Evolutionary conservation across 305 asterid genomes (phyloP), one percentile per base, ranked within the genome.

Genomic region (Salvia sclarea): DNA sequence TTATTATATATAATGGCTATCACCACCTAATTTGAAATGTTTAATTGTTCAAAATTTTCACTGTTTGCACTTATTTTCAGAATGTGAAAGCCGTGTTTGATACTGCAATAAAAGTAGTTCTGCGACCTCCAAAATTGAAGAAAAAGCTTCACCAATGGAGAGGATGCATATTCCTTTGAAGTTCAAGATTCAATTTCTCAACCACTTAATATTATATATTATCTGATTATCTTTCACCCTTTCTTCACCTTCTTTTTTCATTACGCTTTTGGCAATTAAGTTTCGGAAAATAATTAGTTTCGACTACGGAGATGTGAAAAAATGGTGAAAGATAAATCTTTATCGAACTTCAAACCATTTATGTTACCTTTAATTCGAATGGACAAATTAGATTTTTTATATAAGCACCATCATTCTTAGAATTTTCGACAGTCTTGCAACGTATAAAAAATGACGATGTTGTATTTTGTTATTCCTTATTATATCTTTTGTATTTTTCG

Each of bases 41-140:
- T 2, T 12, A 0, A 8, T 48, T 14, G 1, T 2, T 14, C 6
- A 48, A 21, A 28, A 6, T 14, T 22, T 8, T 47, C 2, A 10
- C 4, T 18, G 0, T 4, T 61, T 37, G 37, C 16, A 28, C 0
- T 21, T 30, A 17, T 43, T 79, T 40, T 47, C 87, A 89, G 96
- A 89, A 89, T 21, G 86, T 89, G 73, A 86, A 89, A 59, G 67
- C 75, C 1, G 94, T 89, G 35, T 89, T 89, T 71, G 96, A 86
- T 66, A 86, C 86, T 50, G 90, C 94, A 8, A 85, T 89, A 62
- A 89, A 86, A 77, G 76, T 89, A 10, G 96, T 83, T 24, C 48
- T 89, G 76, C 80, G 86, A 61, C 92, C 92, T 4, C 85, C 85
- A 10, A 86, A 82, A 65, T 61, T 33, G 78, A 89, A 79, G 86